These are phyloP conservation scores for Coemansia sp. DNA, from an alignment of 192 early-diverging fungal genomes.

Conservation along the genomic window DNA sequence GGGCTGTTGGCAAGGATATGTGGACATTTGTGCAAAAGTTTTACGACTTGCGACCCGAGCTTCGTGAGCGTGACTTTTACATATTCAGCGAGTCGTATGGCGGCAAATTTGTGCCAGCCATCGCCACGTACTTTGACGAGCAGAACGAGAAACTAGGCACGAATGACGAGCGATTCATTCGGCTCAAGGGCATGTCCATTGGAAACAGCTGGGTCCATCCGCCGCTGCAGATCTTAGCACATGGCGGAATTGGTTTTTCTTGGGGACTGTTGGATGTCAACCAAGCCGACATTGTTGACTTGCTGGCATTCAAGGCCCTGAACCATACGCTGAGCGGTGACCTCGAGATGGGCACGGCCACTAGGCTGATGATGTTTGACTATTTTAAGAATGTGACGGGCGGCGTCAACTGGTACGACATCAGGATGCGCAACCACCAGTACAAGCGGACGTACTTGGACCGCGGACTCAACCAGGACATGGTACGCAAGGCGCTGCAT, in stretches of 20 bases:
- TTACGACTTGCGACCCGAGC: conserved; percentile 66
- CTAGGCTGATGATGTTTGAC: conserved; percentile 62
- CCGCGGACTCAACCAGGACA: conserved; percentile 56
- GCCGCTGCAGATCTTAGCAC: conserved; percentile 45
- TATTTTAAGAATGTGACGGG: conserved; percentile 67
- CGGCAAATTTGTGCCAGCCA: conserved; percentile 72
- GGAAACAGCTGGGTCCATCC: conserved; percentile 55
- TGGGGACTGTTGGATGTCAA: conserved; percentile 43
- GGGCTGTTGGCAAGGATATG: conserved; percentile 68
- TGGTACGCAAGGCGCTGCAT: conserved; percentile 63
- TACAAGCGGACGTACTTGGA: conserved; percentile 67
- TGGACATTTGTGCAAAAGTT: conserved; percentile 70
- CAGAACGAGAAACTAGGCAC: conserved; percentile 52
- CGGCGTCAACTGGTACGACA: conserved; percentile 75
- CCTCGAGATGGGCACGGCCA: conserved; percentile 52
- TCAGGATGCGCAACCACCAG: conserved; percentile 61
- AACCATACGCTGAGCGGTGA: conserved; percentile 43
- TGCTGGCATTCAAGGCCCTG: conserved; percentile 48
- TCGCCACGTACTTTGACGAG: conserved; percentile 63
- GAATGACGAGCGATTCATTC: conserved; percentile 28
- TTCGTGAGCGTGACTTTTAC: conserved; percentile 60
- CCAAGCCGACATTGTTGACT: conserved; percentile 42
- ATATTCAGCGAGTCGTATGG: conserved; percentile 67
- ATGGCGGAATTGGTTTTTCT: conserved; percentile 41
- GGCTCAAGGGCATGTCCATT: conserved; percentile 58